Evolutionary conservation across 2,329 filamentous ascomycete genomes (phyloP).

Genomic region (Dendryphion nanum): DNA sequence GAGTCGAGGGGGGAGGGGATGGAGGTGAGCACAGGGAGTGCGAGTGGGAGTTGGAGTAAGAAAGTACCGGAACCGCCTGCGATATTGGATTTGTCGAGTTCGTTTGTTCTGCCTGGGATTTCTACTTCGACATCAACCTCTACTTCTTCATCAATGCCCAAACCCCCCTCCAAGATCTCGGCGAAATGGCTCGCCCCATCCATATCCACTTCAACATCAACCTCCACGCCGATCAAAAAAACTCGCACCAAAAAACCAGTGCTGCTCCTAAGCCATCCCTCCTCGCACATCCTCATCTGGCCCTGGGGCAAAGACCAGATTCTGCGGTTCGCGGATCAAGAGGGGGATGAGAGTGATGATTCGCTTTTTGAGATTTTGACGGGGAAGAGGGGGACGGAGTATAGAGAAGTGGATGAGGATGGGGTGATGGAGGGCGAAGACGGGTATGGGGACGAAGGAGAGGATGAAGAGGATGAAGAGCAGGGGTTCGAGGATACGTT

Average conservation of each 20-base stretch:
- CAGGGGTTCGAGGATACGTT: constrained; percentile 47
- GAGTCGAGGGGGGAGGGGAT: too few species aligned
- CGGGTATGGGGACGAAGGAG: constrained; percentile 21
- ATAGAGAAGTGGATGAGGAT: constrained; percentile 16
- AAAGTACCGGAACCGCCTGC: too few species aligned
- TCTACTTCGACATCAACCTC: constrained; percentile 9
- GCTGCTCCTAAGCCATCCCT: constrained; percentile 37
- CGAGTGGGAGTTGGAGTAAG: too few species aligned
- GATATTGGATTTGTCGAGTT: too few species aligned
- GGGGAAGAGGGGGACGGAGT: constrained; percentile 40
- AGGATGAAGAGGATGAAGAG: constrained; percentile 19
- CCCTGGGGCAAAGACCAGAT: constrained; percentile 42
- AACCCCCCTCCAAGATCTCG: constrained; percentile 25
- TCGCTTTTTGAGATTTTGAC: constrained; percentile 49
- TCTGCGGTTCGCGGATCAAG: constrained; percentile 25
- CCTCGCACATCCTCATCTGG: constrained; percentile 41
- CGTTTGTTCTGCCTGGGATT: too few species aligned
- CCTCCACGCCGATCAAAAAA: constrained; percentile 13
- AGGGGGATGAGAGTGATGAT: constrained; percentile 45
- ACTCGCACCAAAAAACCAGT: constrained; percentile 30
- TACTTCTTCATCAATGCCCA: constrained; percentile 3
- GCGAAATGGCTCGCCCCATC: constrained; percentile 26
- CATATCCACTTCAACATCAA: too few species aligned
- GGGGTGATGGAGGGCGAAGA: constrained; percentile 14
- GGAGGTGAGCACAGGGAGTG: too few species aligned